Percentiles rank a stretch among this genome's conserved stretches.
Conservation (phyloP, 176 grass and related monocot genomes). For the Saccharum spontaneum region DNA sequence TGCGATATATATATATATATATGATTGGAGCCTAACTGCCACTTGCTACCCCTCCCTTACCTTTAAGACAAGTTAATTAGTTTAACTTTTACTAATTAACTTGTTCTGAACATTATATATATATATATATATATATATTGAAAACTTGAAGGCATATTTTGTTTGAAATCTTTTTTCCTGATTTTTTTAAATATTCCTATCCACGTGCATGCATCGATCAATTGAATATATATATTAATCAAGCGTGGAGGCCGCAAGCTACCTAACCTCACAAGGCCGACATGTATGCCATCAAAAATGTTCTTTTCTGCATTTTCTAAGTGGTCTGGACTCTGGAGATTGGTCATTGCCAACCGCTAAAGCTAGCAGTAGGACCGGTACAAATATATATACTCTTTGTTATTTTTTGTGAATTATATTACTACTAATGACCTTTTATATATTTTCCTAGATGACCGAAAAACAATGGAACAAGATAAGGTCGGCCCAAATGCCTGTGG, state of each 20-base stretch:
- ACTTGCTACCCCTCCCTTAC: background rate
- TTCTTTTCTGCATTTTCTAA: constrained; percentile 15
- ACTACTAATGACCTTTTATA: background rate
- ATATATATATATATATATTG: background rate
- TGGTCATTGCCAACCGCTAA: constrained; percentile 45
- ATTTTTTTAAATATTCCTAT: background rate
- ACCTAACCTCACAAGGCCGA: constrained; percentile 39
- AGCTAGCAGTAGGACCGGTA: background rate
- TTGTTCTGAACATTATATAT: background rate
- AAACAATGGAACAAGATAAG: background rate
- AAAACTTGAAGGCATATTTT: background rate
- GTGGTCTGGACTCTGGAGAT: background rate
- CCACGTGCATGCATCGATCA: background rate
- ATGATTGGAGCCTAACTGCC: constrained; percentile 9
- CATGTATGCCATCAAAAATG: constrained; percentile 28
- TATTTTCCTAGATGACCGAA: background rate
- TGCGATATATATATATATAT: background rate
- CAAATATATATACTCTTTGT: background rate
- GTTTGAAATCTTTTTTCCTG: background rate
- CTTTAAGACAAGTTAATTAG: background rate
- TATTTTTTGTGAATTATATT: background rate
- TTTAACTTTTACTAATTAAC: background rate
- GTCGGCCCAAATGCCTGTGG: background rate
- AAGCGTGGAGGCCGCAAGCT: background rate
- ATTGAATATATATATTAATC: background rate